A percentile compares a stretch with the other conserved stretches of the same genome.
These are phyloP conservation scores for Anaeromyces robustus DNA, from an alignment of 192 early-diverging fungal species.

Conservation along the genomic window DNA sequence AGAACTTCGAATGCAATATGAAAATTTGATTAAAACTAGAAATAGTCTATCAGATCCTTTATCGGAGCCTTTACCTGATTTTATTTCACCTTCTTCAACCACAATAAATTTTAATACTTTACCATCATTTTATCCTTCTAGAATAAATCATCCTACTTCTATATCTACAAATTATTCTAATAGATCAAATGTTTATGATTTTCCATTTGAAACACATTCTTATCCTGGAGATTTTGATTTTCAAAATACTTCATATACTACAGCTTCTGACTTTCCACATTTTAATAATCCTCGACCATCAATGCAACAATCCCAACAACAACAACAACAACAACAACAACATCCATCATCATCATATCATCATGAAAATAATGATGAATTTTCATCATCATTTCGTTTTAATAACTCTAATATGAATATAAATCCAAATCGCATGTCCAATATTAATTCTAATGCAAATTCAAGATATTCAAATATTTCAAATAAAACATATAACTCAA, in stretches of 20 bases:
- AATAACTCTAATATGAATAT: too few species aligned
- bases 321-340: too few species aligned
- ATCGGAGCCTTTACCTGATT: background rate
- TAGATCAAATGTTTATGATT: background rate
- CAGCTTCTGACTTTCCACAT: background rate
- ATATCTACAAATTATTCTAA: background rate
- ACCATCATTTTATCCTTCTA: background rate
- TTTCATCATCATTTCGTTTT: too few species aligned
- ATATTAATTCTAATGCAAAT: too few species aligned
- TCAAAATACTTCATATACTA: background rate
- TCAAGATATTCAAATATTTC: too few species aligned
- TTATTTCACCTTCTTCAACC: background rate
- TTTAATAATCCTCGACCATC: background rate
- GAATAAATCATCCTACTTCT: background rate
- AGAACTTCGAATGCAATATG: background rate
- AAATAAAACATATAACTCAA: too few species aligned
- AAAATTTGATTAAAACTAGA: background rate
- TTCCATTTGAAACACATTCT: background rate
- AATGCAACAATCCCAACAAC: too few species aligned
- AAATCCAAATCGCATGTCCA: too few species aligned
- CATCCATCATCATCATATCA: background rate
- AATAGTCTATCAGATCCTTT: background rate
- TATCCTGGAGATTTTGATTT: background rate
- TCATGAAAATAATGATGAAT: background rate
- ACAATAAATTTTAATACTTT: background rate